These are phyloP conservation scores for Diutina pseudorugosa DNA, from an alignment of 1,139 yeast species.

Conservation along the genomic window DNA sequence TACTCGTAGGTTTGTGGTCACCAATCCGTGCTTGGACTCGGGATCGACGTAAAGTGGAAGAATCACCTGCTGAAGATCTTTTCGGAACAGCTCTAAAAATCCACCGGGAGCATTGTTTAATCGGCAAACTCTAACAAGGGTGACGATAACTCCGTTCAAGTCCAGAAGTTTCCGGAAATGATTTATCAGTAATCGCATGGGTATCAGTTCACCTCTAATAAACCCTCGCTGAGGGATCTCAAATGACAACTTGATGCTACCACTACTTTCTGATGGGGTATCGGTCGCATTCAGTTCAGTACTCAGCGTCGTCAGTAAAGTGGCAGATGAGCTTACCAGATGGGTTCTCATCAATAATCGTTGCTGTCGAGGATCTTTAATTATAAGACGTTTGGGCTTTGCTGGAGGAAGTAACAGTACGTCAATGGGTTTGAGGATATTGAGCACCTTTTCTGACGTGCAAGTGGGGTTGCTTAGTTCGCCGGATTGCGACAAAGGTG, in stretches of 20 bases:
- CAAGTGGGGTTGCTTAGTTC: constrained; percentile 17
- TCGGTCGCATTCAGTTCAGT: not conserved
- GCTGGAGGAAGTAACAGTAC: constrained; percentile 55
- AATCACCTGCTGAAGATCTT: constrained; percentile 69
- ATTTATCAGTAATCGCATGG: constrained; percentile 50
- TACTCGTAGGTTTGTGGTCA: constrained; percentile 52
- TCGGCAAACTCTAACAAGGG: constrained; percentile 71
- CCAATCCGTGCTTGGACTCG: constrained; percentile 39
- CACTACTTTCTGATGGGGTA: constrained; percentile 8
- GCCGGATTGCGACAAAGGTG: not conserved
- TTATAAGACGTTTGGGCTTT: constrained; percentile 50
- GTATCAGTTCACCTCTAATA: constrained; percentile 66
- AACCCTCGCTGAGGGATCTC: constrained; percentile 60
- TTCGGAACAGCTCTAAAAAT: constrained; percentile 55
- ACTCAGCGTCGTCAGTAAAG: not conserved
- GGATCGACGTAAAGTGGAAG: constrained; percentile 78
- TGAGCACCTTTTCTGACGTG: constrained; percentile 43
- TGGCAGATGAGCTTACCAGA: not conserved
- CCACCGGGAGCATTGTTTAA: constrained; percentile 57
- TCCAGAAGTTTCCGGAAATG: constrained; percentile 66
- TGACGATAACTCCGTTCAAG: constrained; percentile 66
- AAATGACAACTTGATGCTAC: constrained; percentile 40
- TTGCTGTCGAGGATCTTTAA: constrained; percentile 32
- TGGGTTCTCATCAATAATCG: not conserved
- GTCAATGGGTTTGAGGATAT: constrained; percentile 63